phyloP scores from a whole-genome alignment of 2,329 filamentous ascomycete species.

The Colletotrichum agaves region DNA sequence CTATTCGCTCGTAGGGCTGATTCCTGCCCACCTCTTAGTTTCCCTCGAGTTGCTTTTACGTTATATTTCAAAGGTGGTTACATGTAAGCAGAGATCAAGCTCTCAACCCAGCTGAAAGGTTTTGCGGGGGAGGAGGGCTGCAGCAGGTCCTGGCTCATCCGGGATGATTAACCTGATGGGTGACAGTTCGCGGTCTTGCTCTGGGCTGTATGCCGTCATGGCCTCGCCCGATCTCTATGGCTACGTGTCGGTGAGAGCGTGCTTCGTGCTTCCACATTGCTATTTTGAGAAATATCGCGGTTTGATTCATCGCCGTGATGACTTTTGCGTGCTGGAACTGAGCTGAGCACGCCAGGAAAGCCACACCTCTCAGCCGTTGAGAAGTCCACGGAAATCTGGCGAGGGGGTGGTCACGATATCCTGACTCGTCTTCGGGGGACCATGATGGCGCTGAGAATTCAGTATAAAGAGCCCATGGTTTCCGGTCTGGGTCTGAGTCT shows the following conservation, averaged over 20 bases:
- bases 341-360: background rate
- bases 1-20: background rate
- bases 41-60: background rate
- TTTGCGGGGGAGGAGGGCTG: background rate
- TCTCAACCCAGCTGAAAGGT: background rate
- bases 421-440: background rate
- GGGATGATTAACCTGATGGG: background rate
- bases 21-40: background rate
- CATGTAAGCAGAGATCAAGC: background rate
- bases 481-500: background rate
- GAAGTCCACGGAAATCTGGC: background rate
- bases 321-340: background rate
- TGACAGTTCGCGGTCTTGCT: background rate
- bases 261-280: background rate
- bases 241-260: background rate
- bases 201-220: background rate
- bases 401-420: background rate
- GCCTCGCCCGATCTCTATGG: background rate
- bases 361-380: background rate
- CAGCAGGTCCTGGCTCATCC: slow-evolving; percentile 10
- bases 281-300: slow-evolving; percentile 17
- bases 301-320: background rate
- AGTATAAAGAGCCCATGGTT: background rate
- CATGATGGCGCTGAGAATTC: background rate
- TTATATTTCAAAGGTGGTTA: background rate